Percentiles rank a stretch among this genome's conserved stretches.
These are phyloP conservation scores for Cladosporium sp. DNA, from an alignment of 2,329 filamentous ascomycete species.

Conservation along the genomic window DNA sequence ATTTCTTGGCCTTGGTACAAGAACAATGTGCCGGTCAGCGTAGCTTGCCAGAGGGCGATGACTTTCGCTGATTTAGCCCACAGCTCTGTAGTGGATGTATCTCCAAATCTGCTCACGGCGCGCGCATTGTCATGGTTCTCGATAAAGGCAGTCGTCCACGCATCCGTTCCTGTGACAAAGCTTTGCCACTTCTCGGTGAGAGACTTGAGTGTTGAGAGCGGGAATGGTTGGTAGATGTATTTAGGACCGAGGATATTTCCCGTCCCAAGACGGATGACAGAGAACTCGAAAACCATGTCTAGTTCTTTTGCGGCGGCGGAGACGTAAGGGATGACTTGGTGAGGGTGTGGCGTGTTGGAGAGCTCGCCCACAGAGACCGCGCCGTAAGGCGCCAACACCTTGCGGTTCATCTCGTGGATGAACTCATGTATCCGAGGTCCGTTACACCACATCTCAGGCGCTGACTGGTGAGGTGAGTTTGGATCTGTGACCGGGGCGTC, in stretches of 20 bases:
- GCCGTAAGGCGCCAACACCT: slow-evolving; percentile 44
- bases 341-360: slow-evolving; percentile 43
- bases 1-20: slow-evolving; percentile 69
- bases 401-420: slow-evolving; percentile 40
- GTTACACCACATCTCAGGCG: slow-evolving; percentile 18
- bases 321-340: slow-evolving; percentile 53
- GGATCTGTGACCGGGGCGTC: slow-evolving; percentile 11
- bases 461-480: slow-evolving; percentile 1
- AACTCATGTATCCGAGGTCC: slow-evolving; percentile 45
- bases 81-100: slow-evolving; percentile 35
- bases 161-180: slow-evolving; percentile 55
- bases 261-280: slow-evolving; percentile 50
- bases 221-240: slow-evolving; percentile 19
- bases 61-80: slow-evolving; percentile 52
- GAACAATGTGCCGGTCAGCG: slow-evolving; percentile 61
- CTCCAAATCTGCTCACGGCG: slow-evolving; percentile 50
- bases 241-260: slow-evolving; percentile 20
- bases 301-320: slow-evolving; percentile 52
- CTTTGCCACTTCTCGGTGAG: slow-evolving; percentile 21
- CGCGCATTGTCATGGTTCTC: slow-evolving; percentile 65
- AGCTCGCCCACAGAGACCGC: slow-evolving; percentile 53
- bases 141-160: slow-evolving; percentile 63
- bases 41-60: slow-evolving; percentile 53
- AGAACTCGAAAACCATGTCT: slow-evolving; percentile 72
- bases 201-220: slow-evolving; percentile 3